A percentile compares a stretch with the other conserved stretches of the same genome.
These are phyloP conservation scores for Corrigiola litoralis DNA, from an alignment of 179 eudicot genomes.

Conservation along the genomic window DNA sequence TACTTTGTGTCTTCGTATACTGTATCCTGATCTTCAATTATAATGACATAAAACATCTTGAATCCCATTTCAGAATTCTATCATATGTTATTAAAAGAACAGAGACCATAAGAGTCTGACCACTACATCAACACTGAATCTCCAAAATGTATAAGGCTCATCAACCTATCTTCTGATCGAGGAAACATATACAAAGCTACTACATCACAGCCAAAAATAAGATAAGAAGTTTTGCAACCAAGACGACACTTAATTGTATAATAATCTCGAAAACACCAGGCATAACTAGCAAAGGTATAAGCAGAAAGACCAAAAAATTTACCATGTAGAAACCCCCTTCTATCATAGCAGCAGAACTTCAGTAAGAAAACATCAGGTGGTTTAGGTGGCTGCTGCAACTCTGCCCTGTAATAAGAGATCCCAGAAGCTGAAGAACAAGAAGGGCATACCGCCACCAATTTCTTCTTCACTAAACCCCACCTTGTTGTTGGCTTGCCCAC, in stretches of 20 bases:
- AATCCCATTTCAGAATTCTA: neutral
- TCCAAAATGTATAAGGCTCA: no score
- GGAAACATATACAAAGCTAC: no score
- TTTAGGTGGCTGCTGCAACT: constrained; percentile 47
- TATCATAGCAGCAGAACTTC: constrained; percentile 64
- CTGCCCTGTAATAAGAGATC: constrained; percentile 52
- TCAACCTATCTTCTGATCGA: no score
- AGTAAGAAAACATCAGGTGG: constrained; percentile 76
- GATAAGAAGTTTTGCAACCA: no score
- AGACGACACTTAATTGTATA: no score
- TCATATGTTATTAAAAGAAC: neutral
- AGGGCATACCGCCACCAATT: constrained; percentile 75
- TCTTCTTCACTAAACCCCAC: constrained; percentile 77
- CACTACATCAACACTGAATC: neutral
- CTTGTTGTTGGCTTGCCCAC: constrained; percentile 50
- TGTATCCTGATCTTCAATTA: neutral
- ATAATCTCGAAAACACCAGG: neutral
- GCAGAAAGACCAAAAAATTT: neutral
- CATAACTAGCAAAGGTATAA: neutral
- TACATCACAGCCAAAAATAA: no score
- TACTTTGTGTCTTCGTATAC: no score
- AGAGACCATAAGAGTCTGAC: neutral
- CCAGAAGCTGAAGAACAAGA: constrained; percentile 73
- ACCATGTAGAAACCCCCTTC: constrained; percentile 86
- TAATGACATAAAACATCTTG: neutral